phyloP scores from a whole-genome alignment of 257 asterid genomes.

The Fraxinus quadrangulata region DNA sequence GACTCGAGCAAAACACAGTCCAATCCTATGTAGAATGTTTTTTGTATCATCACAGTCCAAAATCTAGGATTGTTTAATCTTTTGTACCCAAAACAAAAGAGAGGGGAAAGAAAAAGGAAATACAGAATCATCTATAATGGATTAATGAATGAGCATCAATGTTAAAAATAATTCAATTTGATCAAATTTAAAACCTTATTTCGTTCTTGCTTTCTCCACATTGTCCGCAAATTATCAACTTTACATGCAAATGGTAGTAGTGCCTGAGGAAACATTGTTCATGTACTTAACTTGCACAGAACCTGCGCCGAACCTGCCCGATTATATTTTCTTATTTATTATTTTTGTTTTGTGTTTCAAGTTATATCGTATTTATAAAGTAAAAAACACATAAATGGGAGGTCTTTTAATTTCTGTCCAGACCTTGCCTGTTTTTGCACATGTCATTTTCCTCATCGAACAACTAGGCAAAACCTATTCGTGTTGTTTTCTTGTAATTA shows the following conservation, averaged over 20 bases:
- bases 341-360: too few relatives aligned
- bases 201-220: not conserved
- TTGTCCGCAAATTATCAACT: not conserved
- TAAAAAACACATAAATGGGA: too few relatives aligned
- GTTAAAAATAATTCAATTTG: not conserved
- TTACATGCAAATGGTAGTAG: not conserved
- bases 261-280: not conserved
- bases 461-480: too few relatives aligned
- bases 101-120: not conserved
- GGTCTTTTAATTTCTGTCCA: too few relatives aligned
- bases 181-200: not conserved
- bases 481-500: too few relatives aligned
- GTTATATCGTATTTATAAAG: too few relatives aligned
- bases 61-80: not conserved
- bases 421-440: too few relatives aligned
- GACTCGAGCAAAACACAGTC: slow-evolving; percentile 53
- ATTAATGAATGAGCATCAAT: not conserved
- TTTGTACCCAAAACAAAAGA: not conserved
- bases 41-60: not conserved
- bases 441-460: too few relatives aligned
- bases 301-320: too few relatives aligned
- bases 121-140: not conserved
- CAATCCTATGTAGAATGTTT: slow-evolving; percentile 22
- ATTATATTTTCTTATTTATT: too few relatives aligned
- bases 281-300: too few relatives aligned